Evolutionary conservation across 306 rosid genomes (phyloP).

Genomic region (Cicer pinnatifidum): DNA sequence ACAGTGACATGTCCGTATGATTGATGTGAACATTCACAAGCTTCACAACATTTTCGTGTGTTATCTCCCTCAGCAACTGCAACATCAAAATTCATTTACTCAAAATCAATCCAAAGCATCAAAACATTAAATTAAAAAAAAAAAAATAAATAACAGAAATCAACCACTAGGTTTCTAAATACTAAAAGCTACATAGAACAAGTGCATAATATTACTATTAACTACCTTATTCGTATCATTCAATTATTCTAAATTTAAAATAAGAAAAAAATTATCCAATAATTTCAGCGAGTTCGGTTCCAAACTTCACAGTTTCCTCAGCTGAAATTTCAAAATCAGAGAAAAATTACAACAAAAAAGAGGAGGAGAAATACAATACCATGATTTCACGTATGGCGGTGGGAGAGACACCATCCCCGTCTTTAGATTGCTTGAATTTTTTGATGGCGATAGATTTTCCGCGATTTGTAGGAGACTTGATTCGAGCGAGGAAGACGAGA

Average conservation of each 20-base stretch:
- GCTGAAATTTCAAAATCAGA: conserved; percentile 3
- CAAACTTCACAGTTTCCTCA: conserved; percentile 1
- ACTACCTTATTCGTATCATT: background rate
- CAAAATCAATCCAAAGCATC: conserved; percentile 33
- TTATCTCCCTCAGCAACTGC: conserved; percentile 90
- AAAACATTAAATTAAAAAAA: background rate
- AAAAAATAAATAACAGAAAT: background rate
- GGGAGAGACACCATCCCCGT: conserved; percentile 96
- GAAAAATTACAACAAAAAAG: background rate
- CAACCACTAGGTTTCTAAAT: no score
- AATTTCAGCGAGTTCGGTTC: background rate
- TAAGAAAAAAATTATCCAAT: background rate
- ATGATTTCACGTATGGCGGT: conserved; percentile 98
- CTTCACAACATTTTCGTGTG: conserved; percentile 93
- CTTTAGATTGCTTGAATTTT: conserved; percentile 93
- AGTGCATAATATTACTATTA: background rate
- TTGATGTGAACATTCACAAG: conserved; percentile 95
- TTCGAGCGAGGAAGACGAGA: conserved; percentile 85
- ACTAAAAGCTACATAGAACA: background rate
- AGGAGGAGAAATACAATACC: conserved; percentile 46
- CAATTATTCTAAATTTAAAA: background rate
- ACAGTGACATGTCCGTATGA: conserved; percentile 90
- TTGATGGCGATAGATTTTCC: conserved; percentile 95
- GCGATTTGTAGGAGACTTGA: conserved; percentile 66
- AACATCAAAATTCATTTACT: conserved; percentile 37